Conservation (phyloP, 345 rosid species). For the Anastatica hierochuntica region DNA sequence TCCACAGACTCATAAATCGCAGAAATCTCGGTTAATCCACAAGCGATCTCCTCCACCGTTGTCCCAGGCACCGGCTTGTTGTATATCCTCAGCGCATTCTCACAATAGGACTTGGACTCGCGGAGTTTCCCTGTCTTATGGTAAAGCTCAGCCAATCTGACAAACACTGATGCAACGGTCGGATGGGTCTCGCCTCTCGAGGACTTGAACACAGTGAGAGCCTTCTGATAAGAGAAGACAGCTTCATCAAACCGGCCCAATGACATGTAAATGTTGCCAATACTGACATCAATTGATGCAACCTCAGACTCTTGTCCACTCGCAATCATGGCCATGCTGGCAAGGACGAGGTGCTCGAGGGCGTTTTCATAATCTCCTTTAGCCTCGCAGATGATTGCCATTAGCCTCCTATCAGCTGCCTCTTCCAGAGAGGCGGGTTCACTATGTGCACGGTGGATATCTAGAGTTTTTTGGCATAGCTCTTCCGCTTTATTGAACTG, state of each 20-base stretch:
- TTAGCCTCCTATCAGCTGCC: slow-evolving; percentile 89
- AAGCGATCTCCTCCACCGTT: slow-evolving; percentile 80
- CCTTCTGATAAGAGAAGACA: slow-evolving; percentile 95
- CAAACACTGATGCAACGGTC: slow-evolving; percentile 82
- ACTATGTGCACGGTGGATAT: slow-evolving; percentile 90
- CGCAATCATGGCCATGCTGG: slow-evolving; percentile 99
- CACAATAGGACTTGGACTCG: slow-evolving; percentile 91
- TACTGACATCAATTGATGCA: slow-evolving; percentile 92
- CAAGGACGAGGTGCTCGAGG: slow-evolving; percentile 93
- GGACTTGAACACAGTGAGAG: slow-evolving; percentile 89
- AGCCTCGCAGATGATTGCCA: slow-evolving; percentile 92
- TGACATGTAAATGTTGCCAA: slow-evolving; percentile 84
- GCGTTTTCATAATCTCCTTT: slow-evolving; percentile 89
- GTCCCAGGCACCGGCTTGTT: slow-evolving; percentile 95
- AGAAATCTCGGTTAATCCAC: slow-evolving; percentile 85
- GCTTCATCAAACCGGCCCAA: slow-evolving; percentile 95
- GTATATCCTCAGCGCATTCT: slow-evolving; percentile 83
- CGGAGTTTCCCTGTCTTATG: slow-evolving; percentile 93
- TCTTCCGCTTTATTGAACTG: slow-evolving; percentile 97
- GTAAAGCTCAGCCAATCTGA: slow-evolving; percentile 90
- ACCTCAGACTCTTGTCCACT: slow-evolving; percentile 88
- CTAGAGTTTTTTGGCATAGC: slow-evolving; percentile 78
- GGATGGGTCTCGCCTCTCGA: slow-evolving; percentile 97
- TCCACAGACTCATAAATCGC: slow-evolving; percentile 95
- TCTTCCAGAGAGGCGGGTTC: slow-evolving; percentile 97